Evolutionary conservation across 2,329 filamentous ascomycete genomes (phyloP).

Genomic region (Colletotrichum phormii): DNA sequence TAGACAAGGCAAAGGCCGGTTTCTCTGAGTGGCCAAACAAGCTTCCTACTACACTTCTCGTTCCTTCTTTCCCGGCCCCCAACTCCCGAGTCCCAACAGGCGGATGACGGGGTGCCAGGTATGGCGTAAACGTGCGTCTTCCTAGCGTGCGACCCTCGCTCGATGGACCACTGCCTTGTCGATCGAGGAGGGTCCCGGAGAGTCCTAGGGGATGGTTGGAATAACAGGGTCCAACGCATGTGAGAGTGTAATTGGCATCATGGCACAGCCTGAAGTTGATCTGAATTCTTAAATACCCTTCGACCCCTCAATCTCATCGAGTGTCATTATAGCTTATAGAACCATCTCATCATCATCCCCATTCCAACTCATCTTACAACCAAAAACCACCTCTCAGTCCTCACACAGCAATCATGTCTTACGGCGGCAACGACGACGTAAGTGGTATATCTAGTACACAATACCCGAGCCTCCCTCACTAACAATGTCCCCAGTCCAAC

Average conservation of each 20-base stretch:
- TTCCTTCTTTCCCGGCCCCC: neutral
- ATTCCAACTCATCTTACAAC: neutral
- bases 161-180: slow-evolving; percentile 33
- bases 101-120: slow-evolving; percentile 3
- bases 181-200: slow-evolving; percentile 25
- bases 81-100: neutral
- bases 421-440: slow-evolving; percentile 55
- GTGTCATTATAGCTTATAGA: neutral
- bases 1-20: neutral
- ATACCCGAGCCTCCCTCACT: neutral
- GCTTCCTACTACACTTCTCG: neutral
- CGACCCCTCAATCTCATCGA: neutral
- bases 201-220: neutral
- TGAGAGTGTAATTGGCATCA: slow-evolving; percentile 28
- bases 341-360: slow-evolving; percentile 4
- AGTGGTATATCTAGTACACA: slow-evolving; percentile 28
- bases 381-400: neutral
- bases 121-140: slow-evolving; percentile 36
- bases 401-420: slow-evolving; percentile 55
- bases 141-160: slow-evolving; percentile 20
- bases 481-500: slow-evolving; percentile 38
- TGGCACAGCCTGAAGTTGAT: neutral
- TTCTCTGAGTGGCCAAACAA: neutral
- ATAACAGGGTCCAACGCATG: slow-evolving; percentile 23
- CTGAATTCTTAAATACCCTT: slow-evolving; percentile 23